Percentiles rank a stretch among this genome's conserved stretches.
Conservation (phyloP, 176 grass and related monocot species). For the Puccinellia tenuiflora region DNA sequence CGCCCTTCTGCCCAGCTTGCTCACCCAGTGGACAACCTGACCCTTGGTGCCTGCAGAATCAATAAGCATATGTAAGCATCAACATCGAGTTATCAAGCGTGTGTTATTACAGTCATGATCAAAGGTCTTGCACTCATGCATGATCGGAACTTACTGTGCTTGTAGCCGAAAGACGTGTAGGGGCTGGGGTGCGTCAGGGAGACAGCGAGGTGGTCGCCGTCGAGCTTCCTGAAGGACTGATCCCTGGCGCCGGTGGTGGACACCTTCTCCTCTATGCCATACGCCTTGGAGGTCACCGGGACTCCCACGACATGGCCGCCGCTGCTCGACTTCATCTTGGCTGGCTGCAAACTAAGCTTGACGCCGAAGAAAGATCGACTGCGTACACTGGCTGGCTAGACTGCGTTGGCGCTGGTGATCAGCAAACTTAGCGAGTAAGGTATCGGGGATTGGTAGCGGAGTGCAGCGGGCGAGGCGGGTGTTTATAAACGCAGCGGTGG, state of each 20-base stretch:
- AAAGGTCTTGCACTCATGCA: not conserved
- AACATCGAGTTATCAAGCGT: not conserved
- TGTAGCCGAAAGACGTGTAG: conserved; percentile 38
- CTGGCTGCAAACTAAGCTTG: not conserved
- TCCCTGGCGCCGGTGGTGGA: not conserved
- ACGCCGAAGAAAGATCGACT: not conserved
- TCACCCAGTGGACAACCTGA: conserved; percentile 57
- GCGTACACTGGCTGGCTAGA: too few relatives aligned
- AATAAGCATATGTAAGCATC: not conserved
- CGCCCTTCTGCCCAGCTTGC: conserved; percentile 38
- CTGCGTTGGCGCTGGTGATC: not conserved
- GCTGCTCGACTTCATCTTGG: conserved; percentile 31
- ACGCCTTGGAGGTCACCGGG: conserved; percentile 47
- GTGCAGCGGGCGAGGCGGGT: not conserved
- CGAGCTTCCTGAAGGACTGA: conserved; percentile 14
- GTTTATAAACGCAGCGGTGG: conserved; percentile 28
- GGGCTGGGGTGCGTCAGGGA: conserved; percentile 43
- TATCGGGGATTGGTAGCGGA: conserved; percentile 39
- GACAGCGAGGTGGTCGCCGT: conserved; percentile 32
- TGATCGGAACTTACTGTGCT: conserved; percentile 38
- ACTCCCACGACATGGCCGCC: conserved; percentile 49
- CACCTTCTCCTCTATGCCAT: conserved; percentile 44
- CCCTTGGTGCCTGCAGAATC: conserved; percentile 42
- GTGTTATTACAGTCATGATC: too few relatives aligned
- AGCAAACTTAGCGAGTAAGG: conserved; percentile 32